phyloP scores from a whole-genome alignment of 805 yeast genomes.

The Hanseniaspora mollemarum region DNA sequence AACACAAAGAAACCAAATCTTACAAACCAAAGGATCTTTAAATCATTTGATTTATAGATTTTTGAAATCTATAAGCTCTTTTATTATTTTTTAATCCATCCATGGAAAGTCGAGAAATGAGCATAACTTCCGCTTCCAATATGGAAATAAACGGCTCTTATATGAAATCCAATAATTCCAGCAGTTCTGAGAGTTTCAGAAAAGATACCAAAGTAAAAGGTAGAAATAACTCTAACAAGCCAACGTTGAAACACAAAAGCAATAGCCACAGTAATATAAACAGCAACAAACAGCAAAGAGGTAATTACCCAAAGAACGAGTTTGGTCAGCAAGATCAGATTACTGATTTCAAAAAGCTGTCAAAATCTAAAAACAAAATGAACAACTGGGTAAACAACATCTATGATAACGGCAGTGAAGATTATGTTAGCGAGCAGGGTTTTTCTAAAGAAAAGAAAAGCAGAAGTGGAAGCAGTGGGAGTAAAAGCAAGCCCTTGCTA shows the following conservation, averaged over 20 bases:
- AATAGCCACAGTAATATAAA: slow-evolving; percentile 10
- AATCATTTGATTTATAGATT: too few species aligned
- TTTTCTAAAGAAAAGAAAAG: slow-evolving; percentile 31
- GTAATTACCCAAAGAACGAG: neutral
- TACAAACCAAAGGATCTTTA: too few species aligned
- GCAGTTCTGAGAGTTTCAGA: neutral
- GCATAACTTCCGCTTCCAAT: too few species aligned
- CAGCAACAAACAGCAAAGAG: neutral
- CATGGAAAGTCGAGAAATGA: too few species aligned
- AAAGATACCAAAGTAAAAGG: too few species aligned
- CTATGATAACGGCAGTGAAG: neutral
- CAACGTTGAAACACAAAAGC: neutral
- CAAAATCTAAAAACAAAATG: slow-evolving; percentile 12
- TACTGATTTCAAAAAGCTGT: slow-evolving; percentile 1
- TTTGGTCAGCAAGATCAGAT: neutral
- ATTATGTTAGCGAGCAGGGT: slow-evolving; percentile 4
- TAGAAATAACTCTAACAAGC: neutral
- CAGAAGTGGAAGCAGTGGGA: neutral
- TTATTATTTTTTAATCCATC: too few species aligned
- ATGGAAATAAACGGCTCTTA: neutral
- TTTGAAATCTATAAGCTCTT: too few species aligned
- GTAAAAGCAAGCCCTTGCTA: neutral
- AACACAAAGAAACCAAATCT: too few species aligned
- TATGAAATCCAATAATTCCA: neutral
- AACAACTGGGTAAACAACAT: slow-evolving; percentile 3